Evolutionary conservation across 2,329 filamentous ascomycete species (phyloP).

Genomic region (Chaetomium sp.): DNA sequence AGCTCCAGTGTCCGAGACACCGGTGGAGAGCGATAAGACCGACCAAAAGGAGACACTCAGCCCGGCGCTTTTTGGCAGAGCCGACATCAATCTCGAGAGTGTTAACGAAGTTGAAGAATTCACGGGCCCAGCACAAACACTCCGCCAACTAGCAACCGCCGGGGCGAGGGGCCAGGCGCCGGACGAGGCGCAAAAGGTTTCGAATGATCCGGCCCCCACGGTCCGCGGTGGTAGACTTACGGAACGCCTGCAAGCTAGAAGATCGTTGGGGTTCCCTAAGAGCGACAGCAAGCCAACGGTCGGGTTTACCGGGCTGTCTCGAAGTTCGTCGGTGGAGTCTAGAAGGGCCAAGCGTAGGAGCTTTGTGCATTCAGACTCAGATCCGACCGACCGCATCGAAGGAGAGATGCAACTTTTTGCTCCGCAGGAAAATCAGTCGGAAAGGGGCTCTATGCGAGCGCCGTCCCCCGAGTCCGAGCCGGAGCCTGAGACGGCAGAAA

Average conservation of each 20-base stretch:
- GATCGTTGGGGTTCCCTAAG: constrained; percentile 16
- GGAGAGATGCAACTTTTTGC: constrained; percentile 52
- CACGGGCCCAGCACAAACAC: too few species aligned
- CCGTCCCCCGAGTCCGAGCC: constrained; percentile 40
- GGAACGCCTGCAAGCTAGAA: constrained; percentile 13
- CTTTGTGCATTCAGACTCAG: constrained; percentile 42
- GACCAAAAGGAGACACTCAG: neutral
- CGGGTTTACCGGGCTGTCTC: constrained; percentile 40
- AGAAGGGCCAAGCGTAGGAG: constrained; percentile 43
- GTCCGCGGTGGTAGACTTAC: constrained; percentile 5
- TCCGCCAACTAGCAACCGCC: too few species aligned
- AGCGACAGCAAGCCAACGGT: constrained; percentile 35
- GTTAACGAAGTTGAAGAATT: too few species aligned
- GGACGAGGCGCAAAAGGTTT: constrained; percentile 19
- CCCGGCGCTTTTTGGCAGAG: neutral
- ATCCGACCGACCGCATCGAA: constrained; percentile 51
- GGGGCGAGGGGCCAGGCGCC: too few species aligned
- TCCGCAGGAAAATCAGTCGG: constrained; percentile 47
- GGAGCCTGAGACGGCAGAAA: constrained; percentile 33
- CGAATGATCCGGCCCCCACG: neutral
- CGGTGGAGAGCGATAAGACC: neutral
- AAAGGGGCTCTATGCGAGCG: constrained; percentile 47
- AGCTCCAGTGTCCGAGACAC: neutral
- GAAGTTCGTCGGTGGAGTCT: constrained; percentile 41
- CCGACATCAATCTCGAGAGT: too few species aligned